A percentile compares a stretch with the other conserved stretches of the same genome.
phyloP scores from a whole-genome alignment of 129 eudicot species.

The Lactuca sativa region DNA sequence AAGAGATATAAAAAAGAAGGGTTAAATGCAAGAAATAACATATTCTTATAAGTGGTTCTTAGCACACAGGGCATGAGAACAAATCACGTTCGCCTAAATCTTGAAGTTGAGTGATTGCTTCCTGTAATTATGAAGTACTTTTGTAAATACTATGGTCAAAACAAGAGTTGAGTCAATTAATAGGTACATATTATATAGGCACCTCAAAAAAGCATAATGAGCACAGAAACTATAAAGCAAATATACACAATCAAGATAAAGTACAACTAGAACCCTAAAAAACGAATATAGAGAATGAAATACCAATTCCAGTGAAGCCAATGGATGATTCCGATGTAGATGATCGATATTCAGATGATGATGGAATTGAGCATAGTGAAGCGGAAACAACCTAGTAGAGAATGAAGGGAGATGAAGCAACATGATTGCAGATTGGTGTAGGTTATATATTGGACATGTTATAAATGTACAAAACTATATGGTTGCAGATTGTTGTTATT shows the following conservation, averaged over 20 bases:
- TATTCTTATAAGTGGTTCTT: conserved; percentile 74
- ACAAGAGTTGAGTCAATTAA: not conserved
- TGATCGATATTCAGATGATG: too few species aligned
- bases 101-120: conserved; percentile 36
- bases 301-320: too few species aligned
- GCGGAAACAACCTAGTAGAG: too few species aligned
- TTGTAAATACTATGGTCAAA: not conserved
- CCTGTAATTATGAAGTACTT: conserved; percentile 36
- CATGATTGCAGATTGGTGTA: too few species aligned
- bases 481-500: too few species aligned
- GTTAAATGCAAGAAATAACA: too few species aligned
- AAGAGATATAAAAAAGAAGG: not conserved
- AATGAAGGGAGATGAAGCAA: too few species aligned
- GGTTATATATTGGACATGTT: too few species aligned
- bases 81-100: conserved; percentile 46
- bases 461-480: too few species aligned
- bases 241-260: conserved; percentile 1
- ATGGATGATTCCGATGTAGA: too few species aligned
- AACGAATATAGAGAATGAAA: too few species aligned
- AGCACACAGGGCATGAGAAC: conserved; percentile 90
- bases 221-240: not conserved
- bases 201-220: not conserved
- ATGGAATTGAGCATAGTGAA: too few species aligned
- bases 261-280: conserved; percentile 12
- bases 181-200: not conserved